Base-by-base conservation (phyloP, 225 moss, liverwort and hornwort genomes). In the Ulota crispa region DNA sequence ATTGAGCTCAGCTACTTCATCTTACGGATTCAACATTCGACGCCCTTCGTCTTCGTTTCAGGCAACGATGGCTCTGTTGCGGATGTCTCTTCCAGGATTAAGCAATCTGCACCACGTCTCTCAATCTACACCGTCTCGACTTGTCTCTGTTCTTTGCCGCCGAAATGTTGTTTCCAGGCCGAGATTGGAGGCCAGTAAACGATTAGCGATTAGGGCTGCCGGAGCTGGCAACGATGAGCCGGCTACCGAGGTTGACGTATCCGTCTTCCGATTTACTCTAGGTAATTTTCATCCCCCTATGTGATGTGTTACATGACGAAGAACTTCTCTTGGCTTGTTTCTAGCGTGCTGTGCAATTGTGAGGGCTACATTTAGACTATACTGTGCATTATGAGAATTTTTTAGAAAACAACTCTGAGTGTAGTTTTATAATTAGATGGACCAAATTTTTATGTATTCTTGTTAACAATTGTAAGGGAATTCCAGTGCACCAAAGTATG, bases 181-280 rank as follows among this genome's bases (percentile, higher is more conserved):
- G 36, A 53, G 43, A 6, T 66, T 66, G 23, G 26, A 65, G 53
- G 34, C 14, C 59, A 39, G 63, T 5, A 72, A 56, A 7, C 62
- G 87, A 8, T 32, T 65, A 79, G 60, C 73, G 73, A 59, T 64
- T 56, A 74, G 88, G 77, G 85, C 80, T 69, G 5, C 73, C 0
- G 79, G 79, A 73, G 54, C 79, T 73, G 82, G 88, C 30, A 79
- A 80, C 13, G 86, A 84, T 43, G 86, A 84, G 28, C 76, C 31
- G 16, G 65, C 73, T 15, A 73, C 81, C 16, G 91, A 93, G 64
- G 78, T 93, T 9, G 94, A 96, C 34, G 79, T 94, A 23, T 88
- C 90, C 39, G 81, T 96, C 70, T 93, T 96, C 39, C 90, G 94
- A 27, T 96, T 96, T 82, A 96, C 96, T 65, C 87, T 96, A 9